These are phyloP conservation scores for Stephania yunnanensis DNA, from an alignment of 164 flowering plant genomes.

Conservation along the genomic window DNA sequence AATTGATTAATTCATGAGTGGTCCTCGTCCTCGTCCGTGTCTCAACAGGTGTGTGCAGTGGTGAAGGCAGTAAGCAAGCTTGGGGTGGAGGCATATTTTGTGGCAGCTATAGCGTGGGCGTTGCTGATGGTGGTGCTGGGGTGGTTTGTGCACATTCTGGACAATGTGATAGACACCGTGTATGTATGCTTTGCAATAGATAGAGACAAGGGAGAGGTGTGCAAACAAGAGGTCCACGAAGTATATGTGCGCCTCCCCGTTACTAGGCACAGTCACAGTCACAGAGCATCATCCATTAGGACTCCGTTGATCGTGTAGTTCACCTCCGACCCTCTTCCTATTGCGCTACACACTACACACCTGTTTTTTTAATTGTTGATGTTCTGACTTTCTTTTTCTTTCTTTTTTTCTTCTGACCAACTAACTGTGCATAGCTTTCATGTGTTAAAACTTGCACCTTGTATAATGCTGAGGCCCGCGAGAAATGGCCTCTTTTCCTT, in stretches of 20 bases:
- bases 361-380: neutral
- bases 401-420: neutral
- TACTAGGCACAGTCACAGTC: slow-evolving; percentile 44
- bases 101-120: slow-evolving; percentile 48
- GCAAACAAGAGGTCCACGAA: slow-evolving; percentile 64
- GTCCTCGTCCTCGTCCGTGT: neutral
- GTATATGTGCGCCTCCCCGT: slow-evolving; percentile 76
- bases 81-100: slow-evolving; percentile 53
- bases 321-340: neutral
- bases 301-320: slow-evolving; percentile 34
- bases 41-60: slow-evolving; percentile 55
- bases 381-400: too few relatives aligned
- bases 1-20: too few relatives aligned
- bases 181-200: slow-evolving; percentile 90
- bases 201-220: slow-evolving; percentile 78
- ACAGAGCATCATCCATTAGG: slow-evolving; percentile 28
- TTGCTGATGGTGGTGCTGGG: slow-evolving; percentile 45
- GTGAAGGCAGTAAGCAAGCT: slow-evolving; percentile 35
- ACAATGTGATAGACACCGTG: slow-evolving; percentile 77
- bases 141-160: slow-evolving; percentile 72
- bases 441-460: neutral
- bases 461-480: neutral
- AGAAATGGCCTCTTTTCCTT: neutral
- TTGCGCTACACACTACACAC: too few relatives aligned
- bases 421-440: slow-evolving; percentile 1